phyloP scores from a whole-genome alignment of 2,329 filamentous ascomycete genomes.

The Graphiopsis chlorocephala region DNA sequence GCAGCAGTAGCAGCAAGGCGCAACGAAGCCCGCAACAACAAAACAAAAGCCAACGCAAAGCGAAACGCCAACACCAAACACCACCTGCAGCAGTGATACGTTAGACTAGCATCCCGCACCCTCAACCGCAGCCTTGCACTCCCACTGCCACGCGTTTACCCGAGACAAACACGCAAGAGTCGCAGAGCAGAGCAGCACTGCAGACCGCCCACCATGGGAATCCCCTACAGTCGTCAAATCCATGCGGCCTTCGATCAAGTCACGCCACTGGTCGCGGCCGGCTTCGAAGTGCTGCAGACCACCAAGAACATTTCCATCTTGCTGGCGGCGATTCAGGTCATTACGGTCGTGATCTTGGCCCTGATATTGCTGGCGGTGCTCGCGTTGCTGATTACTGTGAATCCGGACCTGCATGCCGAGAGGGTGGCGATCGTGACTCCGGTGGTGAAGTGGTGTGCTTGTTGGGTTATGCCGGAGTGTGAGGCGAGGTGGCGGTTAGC shows the following conservation, averaged over 20 bases:
- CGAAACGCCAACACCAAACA: background rate
- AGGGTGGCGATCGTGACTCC: constrained; percentile 44
- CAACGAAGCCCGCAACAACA: background rate
- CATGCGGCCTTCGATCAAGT: constrained; percentile 53
- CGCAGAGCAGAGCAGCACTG: background rate
- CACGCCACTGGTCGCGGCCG: constrained; percentile 50
- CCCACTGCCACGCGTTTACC: background rate
- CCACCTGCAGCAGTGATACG: background rate
- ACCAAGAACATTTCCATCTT: constrained; percentile 51
- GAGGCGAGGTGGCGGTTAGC: constrained; percentile 4
- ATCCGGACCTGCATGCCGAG: constrained; percentile 48
- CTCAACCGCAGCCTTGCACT: background rate
- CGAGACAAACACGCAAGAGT: background rate
- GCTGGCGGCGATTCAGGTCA: constrained; percentile 47
- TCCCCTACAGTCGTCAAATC: constrained; percentile 53
- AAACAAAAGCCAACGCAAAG: background rate
- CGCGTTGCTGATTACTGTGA: constrained; percentile 44
- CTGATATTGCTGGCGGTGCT: constrained; percentile 41
- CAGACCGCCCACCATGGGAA: constrained; percentile 42
- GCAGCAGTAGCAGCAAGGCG: background rate
- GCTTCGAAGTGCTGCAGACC: constrained; percentile 49
- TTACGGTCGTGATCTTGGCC: constrained; percentile 43
- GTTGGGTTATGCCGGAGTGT: constrained; percentile 19
- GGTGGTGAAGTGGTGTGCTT: constrained; percentile 35
- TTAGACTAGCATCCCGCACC: background rate